phyloP scores from a whole-genome alignment of 495 filamentous ascomycete species.

The Penicillium turbatum region DNA sequence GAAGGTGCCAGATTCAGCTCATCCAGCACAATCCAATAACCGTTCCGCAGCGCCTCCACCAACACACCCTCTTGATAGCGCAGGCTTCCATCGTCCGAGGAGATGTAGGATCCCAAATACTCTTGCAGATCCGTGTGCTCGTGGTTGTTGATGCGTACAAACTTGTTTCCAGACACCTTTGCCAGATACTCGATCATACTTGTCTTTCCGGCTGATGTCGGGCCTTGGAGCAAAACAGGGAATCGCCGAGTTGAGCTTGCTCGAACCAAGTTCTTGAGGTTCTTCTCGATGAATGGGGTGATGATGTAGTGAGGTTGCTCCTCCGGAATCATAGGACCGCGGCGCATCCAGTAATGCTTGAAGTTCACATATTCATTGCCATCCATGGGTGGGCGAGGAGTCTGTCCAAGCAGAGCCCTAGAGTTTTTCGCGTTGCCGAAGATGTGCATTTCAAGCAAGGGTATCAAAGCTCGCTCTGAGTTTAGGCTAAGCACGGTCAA shows the following conservation, averaged over 20 bases:
- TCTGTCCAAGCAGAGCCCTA: constrained; percentile 64
- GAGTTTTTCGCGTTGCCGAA: constrained; percentile 63
- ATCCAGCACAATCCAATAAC: constrained; percentile 97
- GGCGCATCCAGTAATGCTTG: constrained; percentile 87
- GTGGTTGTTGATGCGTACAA: constrained; percentile 98
- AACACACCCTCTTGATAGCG: constrained; percentile 91
- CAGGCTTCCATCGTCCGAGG: constrained; percentile 75
- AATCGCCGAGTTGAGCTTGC: constrained; percentile 88
- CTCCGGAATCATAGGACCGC: constrained; percentile 60
- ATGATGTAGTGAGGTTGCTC: constrained; percentile 89
- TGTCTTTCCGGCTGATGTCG: constrained; percentile 95
- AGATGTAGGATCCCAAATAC: constrained; percentile 92
- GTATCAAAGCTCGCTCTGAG: constrained; percentile 71
- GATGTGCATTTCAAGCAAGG: constrained; percentile 77
- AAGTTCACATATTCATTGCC: constrained; percentile 79
- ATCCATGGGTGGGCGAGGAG: constrained; percentile 69
- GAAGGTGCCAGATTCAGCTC: constrained; percentile 95
- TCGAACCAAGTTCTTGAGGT: constrained; percentile 87
- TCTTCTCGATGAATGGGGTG: constrained; percentile 89
- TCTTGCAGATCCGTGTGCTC: constrained; percentile 98
- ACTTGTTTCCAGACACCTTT: constrained; percentile 91
- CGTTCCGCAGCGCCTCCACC: constrained; percentile 85
- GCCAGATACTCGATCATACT: constrained; percentile 99
- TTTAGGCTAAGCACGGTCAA: constrained; percentile 74
- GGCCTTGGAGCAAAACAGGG: constrained; percentile 93